Percentiles rank a stretch among this genome's conserved stretches.
These are phyloP conservation scores for Termitomyces sp. DNA, from an alignment of 768 basidiomycete species.

Conservation along the genomic window DNA sequence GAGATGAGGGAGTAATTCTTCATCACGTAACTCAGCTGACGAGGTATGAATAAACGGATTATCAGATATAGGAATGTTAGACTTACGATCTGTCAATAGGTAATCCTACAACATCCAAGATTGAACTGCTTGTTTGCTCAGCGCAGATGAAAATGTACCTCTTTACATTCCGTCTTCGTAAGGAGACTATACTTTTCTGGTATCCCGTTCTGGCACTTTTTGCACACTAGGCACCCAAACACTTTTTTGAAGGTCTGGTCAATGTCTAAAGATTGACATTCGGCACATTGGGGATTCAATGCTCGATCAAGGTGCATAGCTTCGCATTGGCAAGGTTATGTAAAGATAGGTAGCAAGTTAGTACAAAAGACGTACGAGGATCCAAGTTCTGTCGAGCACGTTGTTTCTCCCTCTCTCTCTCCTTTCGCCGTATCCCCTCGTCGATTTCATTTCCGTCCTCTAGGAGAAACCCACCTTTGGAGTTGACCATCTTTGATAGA, in stretches of 20 bases:
- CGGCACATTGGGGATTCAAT: constrained; percentile 78
- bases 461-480: constrained; percentile 92
- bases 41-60: constrained; percentile 4
- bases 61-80: neutral
- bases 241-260: constrained; percentile 79
- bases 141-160: constrained; percentile 42
- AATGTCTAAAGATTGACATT: constrained; percentile 87
- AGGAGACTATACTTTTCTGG: constrained; percentile 93
- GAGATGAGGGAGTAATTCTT: constrained; percentile 84
- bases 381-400: constrained; percentile 72
- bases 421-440: constrained; percentile 69
- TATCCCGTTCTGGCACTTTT: constrained; percentile 82
- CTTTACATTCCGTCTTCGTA: constrained; percentile 98
- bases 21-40: constrained; percentile 89
- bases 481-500: constrained; percentile 93
- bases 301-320: constrained; percentile 75
- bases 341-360: neutral
- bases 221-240: constrained; percentile 85
- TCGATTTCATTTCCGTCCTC: constrained; percentile 84
- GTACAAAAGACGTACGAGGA: constrained; percentile 50
- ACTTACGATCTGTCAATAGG: constrained; percentile 85
- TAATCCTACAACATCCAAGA: constrained; percentile 63
- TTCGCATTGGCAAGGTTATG: constrained; percentile 24
- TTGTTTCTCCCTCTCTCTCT: constrained; percentile 78
- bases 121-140: neutral